Conservation (phyloP, 768 basidiomycete genomes). For the Leccinum disarticulatum region DNA sequence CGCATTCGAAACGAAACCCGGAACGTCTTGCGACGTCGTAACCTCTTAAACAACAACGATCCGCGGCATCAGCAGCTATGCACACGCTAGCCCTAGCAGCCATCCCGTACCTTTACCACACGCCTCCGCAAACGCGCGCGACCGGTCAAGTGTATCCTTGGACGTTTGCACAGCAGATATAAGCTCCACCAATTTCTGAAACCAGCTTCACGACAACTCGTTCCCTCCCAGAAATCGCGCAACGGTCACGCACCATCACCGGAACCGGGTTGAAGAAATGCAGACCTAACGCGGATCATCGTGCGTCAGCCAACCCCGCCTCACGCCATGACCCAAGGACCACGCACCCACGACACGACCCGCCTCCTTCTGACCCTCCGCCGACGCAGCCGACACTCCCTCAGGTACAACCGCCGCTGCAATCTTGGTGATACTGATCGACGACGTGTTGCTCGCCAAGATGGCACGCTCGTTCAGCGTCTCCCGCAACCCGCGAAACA, state of each 20-base stretch:
- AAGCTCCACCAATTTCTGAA: constrained; percentile 89
- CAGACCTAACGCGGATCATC: constrained; percentile 47
- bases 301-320: neutral
- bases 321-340: neutral
- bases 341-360: constrained; percentile 77
- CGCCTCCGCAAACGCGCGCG: constrained; percentile 78
- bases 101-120: constrained; percentile 75
- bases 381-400: constrained; percentile 56
- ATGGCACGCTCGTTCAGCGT: constrained; percentile 73
- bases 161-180: constrained; percentile 93
- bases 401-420: constrained; percentile 73
- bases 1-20: constrained; percentile 94
- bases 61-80: neutral
- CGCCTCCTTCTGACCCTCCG: constrained; percentile 61
- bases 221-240: neutral
- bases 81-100: neutral
- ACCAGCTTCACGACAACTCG: neutral
- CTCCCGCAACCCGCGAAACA: constrained; percentile 71
- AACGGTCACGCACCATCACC: constrained; percentile 67
- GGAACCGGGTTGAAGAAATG: constrained; percentile 98
- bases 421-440: constrained; percentile 93
- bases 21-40: constrained; percentile 86
- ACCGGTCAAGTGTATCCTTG: constrained; percentile 66
- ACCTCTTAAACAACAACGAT: constrained; percentile 58
- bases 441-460: constrained; percentile 90